Base-by-base conservation (phyloP, 2,329 filamentous ascomycete genomes). In the Cryphonectria japonica region DNA sequence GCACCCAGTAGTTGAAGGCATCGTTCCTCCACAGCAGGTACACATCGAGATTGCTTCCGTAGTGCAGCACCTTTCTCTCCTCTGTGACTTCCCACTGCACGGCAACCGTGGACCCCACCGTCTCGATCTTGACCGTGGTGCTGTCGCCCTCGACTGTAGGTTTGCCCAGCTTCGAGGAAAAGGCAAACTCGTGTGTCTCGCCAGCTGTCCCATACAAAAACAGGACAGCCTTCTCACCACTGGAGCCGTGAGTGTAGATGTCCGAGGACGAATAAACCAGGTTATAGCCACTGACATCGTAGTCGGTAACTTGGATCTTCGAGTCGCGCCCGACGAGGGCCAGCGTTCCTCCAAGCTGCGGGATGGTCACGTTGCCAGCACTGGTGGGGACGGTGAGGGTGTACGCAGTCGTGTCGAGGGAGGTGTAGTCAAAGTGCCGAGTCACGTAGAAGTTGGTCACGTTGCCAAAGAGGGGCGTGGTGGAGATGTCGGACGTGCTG, bases 201-300 rank as follows among this genome's bases (percentile, higher is more conserved):
- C 84, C 83, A 0, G 85, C 82, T 0, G 87, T 89, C 3, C 88
- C 89, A 73, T 93, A 93, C 3, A 93, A 79, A 1, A 93, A 79
- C 2, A 92, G 78, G 0, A 89, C 85, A 19, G 87, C 90, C 77
- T 85, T 87, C 54, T 85, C 81, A 0, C 82, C 83, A 71, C 91
- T 89, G 67, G 86, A 84, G 78, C 93, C 91, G 87, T 90, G 92
- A 0, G 90, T 92, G 73, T 90, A 88, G 34, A 93, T 86, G 75
- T 93, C 91, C 0, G 89, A 89, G 1, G 91, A 91, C 0, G 89
- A 92, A 79, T 93, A 93, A 0, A 92, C 78, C 22, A 93, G 76
- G 0, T 82, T 86, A 6, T 82, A 79, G n/a, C 85, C 84, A 0
- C 88, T 89, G 63, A 93, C 79, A 16, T 87, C 82, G 71, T 93